A percentile compares a stretch with the other conserved stretches of the same genome.
phyloP scores from a whole-genome alignment of 306 rosid species.

The cucumber (Cucumis sativus) region Cucumber_9930_V3 NC_026656.2:24548501-24549000 shows the following conservation, averaged over 20 bases:
- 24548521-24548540: neutral
- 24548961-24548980: too few relatives aligned
- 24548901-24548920: too few relatives aligned
- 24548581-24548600: neutral
- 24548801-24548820: too few relatives aligned
- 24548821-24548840: too few relatives aligned
- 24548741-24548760: neutral
- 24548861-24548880: too few relatives aligned
- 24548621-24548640: neutral
- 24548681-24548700: neutral
- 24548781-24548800: too few relatives aligned
- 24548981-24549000: too few relatives aligned
- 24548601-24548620: neutral
- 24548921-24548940: too few relatives aligned
- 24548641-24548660: neutral
- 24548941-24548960: too few relatives aligned
- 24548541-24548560: neutral
- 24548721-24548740: neutral
- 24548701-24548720: neutral
- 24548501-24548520: neutral
- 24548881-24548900: too few relatives aligned
- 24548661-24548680: neutral
- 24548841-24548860: too few relatives aligned
- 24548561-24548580: neutral
- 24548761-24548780: too few relatives aligned